Evolutionary conservation across 768 basidiomycete genomes (phyloP), one percentile per base, ranked within the genome.

Genomic region (Tricholoma saponaceum): DNA sequence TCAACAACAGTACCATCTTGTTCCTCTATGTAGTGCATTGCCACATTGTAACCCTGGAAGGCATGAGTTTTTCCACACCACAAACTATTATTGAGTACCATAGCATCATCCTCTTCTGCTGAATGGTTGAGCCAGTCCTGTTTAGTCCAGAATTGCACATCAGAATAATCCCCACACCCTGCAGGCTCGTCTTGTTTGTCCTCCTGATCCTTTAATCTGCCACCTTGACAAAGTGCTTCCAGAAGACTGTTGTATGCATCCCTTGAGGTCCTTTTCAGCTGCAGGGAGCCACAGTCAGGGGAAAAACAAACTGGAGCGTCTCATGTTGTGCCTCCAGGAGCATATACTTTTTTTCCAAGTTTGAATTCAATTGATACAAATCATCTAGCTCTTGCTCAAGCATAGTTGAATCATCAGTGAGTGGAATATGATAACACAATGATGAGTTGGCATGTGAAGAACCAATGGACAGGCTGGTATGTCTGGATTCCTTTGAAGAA

Each of bases 111-210:
- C 18, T 20, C 41, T 20, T 43, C 35, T 35, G 26, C 22, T 47
- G 14, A 39, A 43, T 3, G 23, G 6, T 16, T 18, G 20, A 39
- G 35, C 50, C 56, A 61, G 18, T 51, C 51, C 39, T 33, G 20
- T 43, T 51, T 54, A 18, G 39, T 52, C 59, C 59, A 63, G 52
- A 54, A 63, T 32, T 52, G 54, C 20, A 63, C 54, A 25, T 52
- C 14, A 13, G 58, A 58, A 44, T 54, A 60, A 30, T 58, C 43
- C 5, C 30, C 32, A 6, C 41, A 37, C 4, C 14, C 10, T 33
- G 23, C 20, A 64, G 59, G 22, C 32, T n/a, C 23, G 14, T 28
- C 25, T 14, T 20, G 20, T 22, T 22, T 32, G 32, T 33, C 30
- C 25, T 33, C 16, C 32, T 20, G 30, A 22, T 16, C 23, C 18